Evolutionary conservation across 345 rosid genomes (phyloP), one percentile per base, ranked within the genome.

Genomic region (Noccaea bulbosa): DNA sequence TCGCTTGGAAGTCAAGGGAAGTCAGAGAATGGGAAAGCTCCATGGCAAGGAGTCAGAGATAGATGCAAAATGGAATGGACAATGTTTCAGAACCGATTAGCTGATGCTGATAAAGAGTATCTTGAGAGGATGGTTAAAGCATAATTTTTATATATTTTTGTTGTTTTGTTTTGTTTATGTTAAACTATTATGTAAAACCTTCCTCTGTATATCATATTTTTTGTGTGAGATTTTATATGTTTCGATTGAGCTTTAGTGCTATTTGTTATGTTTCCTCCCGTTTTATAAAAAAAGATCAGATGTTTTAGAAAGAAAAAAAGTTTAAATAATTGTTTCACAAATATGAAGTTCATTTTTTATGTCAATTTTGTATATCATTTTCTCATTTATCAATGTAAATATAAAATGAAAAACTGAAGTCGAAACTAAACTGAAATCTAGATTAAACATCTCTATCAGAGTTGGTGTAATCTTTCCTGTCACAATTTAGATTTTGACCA

Each of bases 21-120:
- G 61, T 20, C 88, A 4, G 88, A 84, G 62, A 74, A 77, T 8
- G 95, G 98, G 50, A 85, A 83, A 87, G 80, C 96, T 71, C 91
- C 96, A 8, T 80, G 95, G 96, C 88, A 86, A 79, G 96, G 93
- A 82, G 98, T 93, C 49, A 84, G 92, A 80, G 83, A 72, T 43
- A 77, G 97, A 74, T 90, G 97, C 87, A 76, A 80, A 81, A 70
- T 53, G 0, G 98, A 93, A 77, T 90, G 98, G 98, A 54, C 83
- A 0, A 48, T 88, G 69, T 93, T 90, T 81, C 90, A 82, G 84
- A 75, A 80, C 6, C 92, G 98, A 4, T 84, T 93, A 0, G 71
- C 81, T 1, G 63, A 60, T 22, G 98, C 98, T 20, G 95, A 93
- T 59, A 67, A 77, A 65, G 89, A 81, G 34, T 87, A 88, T 4